phyloP scores from a whole-genome alignment of 768 basidiomycete species.

The Trametes punicea region DNA sequence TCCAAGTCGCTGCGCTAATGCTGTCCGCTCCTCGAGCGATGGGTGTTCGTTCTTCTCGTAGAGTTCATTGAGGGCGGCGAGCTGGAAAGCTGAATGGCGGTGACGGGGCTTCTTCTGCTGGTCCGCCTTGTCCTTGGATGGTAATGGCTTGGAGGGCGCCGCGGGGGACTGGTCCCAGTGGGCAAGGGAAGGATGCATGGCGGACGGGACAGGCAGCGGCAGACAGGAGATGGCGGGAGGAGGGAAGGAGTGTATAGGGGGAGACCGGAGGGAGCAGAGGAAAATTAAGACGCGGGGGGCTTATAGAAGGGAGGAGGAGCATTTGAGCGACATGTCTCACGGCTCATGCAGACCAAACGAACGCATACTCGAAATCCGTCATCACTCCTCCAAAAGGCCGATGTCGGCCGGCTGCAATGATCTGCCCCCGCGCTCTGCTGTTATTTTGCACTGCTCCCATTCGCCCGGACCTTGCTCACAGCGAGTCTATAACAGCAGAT shows the following conservation, averaged over 20 bases:
- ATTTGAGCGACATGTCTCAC: conserved; percentile 23
- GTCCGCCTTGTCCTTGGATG: conserved; percentile 31
- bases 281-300: conserved; percentile 25
- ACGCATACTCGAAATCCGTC: conserved; percentile 10
- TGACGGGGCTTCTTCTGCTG: conserved; percentile 75
- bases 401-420: conserved; percentile 24
- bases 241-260: conserved; percentile 16
- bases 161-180: conserved; percentile 24
- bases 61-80: conserved; percentile 73
- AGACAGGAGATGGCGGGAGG: conserved; percentile 11
- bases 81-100: conserved; percentile 68
- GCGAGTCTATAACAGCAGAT: no score
- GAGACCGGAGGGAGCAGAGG: conserved; percentile 13
- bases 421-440: conserved; percentile 14
- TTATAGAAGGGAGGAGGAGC: conserved; percentile 20
- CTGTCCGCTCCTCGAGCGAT: conserved; percentile 60
- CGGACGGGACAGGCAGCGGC: conserved; percentile 21
- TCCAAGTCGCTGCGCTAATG: conserved; percentile 67
- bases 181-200: conserved; percentile 19
- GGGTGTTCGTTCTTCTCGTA: conserved; percentile 78
- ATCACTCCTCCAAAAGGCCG: conserved; percentile 22
- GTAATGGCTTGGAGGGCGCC: conserved; percentile 27
- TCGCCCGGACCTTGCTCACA: conserved; percentile 2
- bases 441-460: conserved; percentile 7
- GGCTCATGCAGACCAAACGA: conserved; percentile 9